A percentile compares a stretch with the other conserved stretches of the same genome.
Evolutionary conservation across 2,329 filamentous ascomycete genomes (phyloP).

Genomic region (Phoma sp.): DNA sequence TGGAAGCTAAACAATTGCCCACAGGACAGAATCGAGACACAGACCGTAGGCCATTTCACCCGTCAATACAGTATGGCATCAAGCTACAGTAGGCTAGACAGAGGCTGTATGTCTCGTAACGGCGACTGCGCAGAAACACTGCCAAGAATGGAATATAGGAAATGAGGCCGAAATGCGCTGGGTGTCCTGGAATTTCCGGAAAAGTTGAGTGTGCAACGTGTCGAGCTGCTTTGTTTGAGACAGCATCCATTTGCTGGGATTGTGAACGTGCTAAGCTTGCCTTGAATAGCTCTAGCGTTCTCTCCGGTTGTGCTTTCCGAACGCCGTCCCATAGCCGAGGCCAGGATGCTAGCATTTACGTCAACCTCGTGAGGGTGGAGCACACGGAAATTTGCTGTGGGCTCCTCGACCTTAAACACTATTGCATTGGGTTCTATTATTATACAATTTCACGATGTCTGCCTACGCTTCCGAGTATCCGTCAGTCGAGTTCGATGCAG

Average conservation of each 20-base stretch:
- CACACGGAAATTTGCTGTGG: conserved; percentile 13
- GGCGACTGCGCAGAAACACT: background rate
- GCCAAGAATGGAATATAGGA: background rate
- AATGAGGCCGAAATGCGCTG: background rate
- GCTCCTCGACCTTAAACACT: background rate
- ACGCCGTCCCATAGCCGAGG: conserved; percentile 6
- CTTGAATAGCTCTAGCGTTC: conserved; percentile 2
- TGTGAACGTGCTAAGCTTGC: conserved; percentile 4
- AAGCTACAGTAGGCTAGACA: background rate
- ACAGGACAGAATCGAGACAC: background rate
- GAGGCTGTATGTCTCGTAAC: background rate
- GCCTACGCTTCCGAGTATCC: conserved; percentile 48
- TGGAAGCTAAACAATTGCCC: background rate
- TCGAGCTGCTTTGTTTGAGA: conserved; percentile 3
- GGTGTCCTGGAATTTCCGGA: background rate
- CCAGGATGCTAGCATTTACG: conserved; percentile 3
- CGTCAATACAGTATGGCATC: background rate
- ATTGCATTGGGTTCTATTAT: conserved; percentile 2
- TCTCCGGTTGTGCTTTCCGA: conserved; percentile 8
- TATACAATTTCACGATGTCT: conserved; percentile 26
- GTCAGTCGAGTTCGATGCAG: conserved; percentile 47
- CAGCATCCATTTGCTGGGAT: background rate
- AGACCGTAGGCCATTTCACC: background rate
- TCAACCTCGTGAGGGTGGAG: conserved; percentile 9
- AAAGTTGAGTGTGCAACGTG: conserved; percentile 1